Evolutionary conservation across 176 grass and related monocot species (phyloP).

Genomic region (Alloteropsis semialata): DNA sequence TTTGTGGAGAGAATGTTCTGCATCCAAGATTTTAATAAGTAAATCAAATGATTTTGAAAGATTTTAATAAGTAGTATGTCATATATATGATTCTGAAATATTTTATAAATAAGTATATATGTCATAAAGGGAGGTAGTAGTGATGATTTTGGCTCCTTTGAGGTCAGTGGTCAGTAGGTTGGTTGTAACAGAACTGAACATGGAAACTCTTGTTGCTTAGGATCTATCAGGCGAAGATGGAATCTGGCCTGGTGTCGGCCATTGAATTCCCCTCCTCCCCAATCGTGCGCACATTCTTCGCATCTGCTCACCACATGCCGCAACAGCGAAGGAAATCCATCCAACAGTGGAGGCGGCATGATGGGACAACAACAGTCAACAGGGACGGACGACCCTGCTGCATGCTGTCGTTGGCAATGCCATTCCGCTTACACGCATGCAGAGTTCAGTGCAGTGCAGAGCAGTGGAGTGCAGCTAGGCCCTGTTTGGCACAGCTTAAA

Average conservation of each 20-base stretch:
- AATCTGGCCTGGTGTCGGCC: neutral
- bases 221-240: neutral
- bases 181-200: neutral
- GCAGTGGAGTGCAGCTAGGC: neutral
- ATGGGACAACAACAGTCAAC: neutral
- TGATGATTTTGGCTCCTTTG: neutral
- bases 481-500: no score
- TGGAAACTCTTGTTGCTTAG: neutral
- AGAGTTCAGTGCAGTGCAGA: neutral
- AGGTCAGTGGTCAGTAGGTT: neutral
- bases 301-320: constrained; percentile 30
- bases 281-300: neutral
- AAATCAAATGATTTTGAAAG: no score
- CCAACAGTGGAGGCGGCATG: constrained; percentile 22
- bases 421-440: neutral
- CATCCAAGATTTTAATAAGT: no score
- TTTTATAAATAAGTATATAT: neutral
- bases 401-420: constrained; percentile 17
- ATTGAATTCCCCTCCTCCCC: neutral
- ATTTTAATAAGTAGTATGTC: no score
- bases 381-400: neutral
- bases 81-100: no score
- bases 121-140: neutral
- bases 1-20: neutral
- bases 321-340: constrained; percentile 22